Percentiles rank a stretch among this genome's conserved stretches.
Conservation (phyloP, 371 early-diverging fungal species). For the Smittium culicis region DNA sequence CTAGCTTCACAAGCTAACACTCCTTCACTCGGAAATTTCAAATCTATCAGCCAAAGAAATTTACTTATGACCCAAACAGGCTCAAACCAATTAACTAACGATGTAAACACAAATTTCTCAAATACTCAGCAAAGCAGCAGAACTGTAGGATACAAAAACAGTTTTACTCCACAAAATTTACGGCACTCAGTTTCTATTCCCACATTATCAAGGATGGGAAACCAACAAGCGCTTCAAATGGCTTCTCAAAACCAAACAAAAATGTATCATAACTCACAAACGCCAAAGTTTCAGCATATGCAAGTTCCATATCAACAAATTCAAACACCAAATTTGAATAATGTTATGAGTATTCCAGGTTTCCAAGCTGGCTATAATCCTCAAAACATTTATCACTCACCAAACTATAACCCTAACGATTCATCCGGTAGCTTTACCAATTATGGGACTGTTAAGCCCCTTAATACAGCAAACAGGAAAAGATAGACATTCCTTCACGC, state of each 20-base stretch:
- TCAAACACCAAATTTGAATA: neutral
- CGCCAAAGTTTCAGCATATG: neutral
- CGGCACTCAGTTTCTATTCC: neutral
- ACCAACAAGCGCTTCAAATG: neutral
- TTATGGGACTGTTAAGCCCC: too few species aligned
- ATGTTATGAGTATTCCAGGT: neutral
- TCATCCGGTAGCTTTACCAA: too few species aligned
- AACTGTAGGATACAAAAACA: too few species aligned
- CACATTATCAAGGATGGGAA: neutral
- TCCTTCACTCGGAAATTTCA: neutral
- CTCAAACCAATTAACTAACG: neutral
- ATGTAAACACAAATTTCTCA: neutral
- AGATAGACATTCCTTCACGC: too few species aligned
- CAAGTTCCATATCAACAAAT: neutral
- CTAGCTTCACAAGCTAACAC: neutral
- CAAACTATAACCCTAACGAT: too few species aligned
- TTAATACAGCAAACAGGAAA: too few species aligned
- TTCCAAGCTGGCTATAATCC: neutral
- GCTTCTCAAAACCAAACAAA: neutral
- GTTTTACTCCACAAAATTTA: neutral
- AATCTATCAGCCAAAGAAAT: neutral
- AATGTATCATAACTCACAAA: neutral
- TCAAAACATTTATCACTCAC: too few species aligned
- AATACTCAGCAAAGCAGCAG: neutral
- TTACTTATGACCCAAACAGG: neutral